Conservation (phyloP, 176 grass and related monocot species). For the Echinochloa phyllopogon region DNA sequence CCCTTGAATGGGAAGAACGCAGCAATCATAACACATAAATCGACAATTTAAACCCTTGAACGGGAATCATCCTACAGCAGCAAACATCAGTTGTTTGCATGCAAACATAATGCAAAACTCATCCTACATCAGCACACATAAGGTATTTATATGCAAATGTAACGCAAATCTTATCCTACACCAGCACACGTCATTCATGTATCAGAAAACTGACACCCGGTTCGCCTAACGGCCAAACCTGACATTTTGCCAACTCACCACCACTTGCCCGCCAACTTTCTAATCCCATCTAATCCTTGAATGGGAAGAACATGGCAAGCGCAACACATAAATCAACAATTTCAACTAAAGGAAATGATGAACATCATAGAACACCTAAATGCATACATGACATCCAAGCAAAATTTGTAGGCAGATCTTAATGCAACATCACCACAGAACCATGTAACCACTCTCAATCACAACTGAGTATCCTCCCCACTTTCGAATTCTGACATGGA, state of each 20-base stretch:
- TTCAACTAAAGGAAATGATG: neutral
- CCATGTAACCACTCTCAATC: neutral
- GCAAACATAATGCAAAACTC: conserved; percentile 19
- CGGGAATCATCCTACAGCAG: too few relatives aligned
- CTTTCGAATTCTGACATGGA: neutral
- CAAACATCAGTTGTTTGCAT: neutral
- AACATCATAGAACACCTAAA: neutral
- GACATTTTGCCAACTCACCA: neutral
- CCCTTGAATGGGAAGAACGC: neutral
- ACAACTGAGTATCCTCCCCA: neutral
- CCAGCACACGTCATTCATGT: neutral
- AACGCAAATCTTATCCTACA: neutral
- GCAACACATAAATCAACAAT: neutral
- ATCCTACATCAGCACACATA: neutral
- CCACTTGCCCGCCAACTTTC: neutral
- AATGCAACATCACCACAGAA: neutral
- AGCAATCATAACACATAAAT: neutral
- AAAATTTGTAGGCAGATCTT: neutral
- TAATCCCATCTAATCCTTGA: conserved; percentile 6
- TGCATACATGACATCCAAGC: neutral
- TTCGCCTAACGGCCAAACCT: neutral
- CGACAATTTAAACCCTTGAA: neutral
- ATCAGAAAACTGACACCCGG: neutral
- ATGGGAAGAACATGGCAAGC: neutral
- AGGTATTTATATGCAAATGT: neutral